Percentiles rank a stretch among this genome's conserved stretches.
Evolutionary conservation across 2,329 filamentous ascomycete species (phyloP).

Genomic region (Penicillium paneum): DNA sequence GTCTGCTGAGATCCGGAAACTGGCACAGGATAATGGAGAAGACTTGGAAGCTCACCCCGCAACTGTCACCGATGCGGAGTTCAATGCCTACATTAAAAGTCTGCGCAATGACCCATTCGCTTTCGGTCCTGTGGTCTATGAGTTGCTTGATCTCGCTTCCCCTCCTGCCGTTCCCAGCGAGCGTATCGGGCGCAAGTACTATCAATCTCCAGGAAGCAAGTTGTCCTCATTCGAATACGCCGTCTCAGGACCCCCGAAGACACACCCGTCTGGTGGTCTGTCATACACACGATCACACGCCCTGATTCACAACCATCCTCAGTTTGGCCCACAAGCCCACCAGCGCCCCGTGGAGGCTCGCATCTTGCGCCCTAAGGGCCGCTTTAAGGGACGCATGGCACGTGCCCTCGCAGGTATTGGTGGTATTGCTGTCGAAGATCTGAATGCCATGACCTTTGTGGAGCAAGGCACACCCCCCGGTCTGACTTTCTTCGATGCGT

Average conservation of each 20-base stretch:
- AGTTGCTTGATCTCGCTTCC: conserved; percentile 56
- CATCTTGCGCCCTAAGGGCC: conserved; percentile 50
- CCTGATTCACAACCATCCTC: conserved; percentile 57
- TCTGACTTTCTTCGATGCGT: conserved; percentile 42
- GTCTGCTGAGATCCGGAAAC: conserved; percentile 35
- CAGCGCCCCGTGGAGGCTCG: conserved; percentile 56
- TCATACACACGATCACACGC: conserved; percentile 58
- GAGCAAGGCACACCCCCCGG: conserved; percentile 41
- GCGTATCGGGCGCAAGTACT: conserved; percentile 36
- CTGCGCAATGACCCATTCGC: conserved; percentile 42
- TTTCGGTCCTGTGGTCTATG: conserved; percentile 52
- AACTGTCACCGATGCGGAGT: conserved; percentile 45
- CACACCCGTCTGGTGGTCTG: conserved; percentile 64
- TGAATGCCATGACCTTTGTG: conserved; percentile 34
- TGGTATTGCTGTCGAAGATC: conserved; percentile 42
- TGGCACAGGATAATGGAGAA: conserved; percentile 42
- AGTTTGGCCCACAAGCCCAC: conserved; percentile 56
- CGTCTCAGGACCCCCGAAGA: conserved; percentile 53
- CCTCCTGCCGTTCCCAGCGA: conserved; percentile 38
- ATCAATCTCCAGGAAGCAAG: conserved; percentile 34
- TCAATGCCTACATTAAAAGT: conserved; percentile 46
- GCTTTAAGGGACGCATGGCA: conserved; percentile 30
- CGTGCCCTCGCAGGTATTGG: conserved; percentile 41
- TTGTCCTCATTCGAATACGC: conserved; percentile 44
- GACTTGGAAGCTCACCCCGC: conserved; percentile 30